phyloP scores from a whole-genome alignment of 140 eudicot species.

The Oenanthe javanica region DNA sequence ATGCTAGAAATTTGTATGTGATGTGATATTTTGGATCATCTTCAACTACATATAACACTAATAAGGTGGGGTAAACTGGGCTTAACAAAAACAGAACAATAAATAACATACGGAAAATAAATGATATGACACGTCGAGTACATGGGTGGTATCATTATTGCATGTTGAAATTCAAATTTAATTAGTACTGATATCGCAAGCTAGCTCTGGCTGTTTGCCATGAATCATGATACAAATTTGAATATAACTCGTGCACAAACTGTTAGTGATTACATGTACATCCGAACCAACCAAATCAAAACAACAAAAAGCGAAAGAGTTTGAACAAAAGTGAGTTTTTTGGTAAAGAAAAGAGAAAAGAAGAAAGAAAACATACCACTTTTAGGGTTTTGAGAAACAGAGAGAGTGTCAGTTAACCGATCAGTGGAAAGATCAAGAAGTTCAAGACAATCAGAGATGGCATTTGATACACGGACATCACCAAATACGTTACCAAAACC shows the following conservation, averaged over 20 bases:
- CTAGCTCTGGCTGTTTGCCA: not conserved
- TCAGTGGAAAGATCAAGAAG: conserved; percentile 70
- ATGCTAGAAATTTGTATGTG: not conserved
- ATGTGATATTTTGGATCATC: not conserved
- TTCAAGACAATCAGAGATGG: conserved; percentile 76
- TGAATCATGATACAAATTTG: not conserved
- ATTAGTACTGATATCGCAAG: not conserved
- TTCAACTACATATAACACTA: not conserved
- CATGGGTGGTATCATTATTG: not conserved
- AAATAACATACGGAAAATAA: not conserved
- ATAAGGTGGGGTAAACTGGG: not conserved
- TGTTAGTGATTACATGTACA: not conserved
- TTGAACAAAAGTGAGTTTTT: not conserved
- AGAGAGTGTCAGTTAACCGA: conserved; percentile 50
- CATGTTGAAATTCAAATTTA: not conserved
- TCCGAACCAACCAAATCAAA: not conserved
- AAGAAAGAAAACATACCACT: conserved; percentile 19
- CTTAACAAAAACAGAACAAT: not conserved
- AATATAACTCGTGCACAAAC: not conserved
- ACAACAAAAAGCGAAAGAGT: not conserved
- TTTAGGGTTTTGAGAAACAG: conserved; percentile 38
- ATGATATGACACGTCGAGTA: not conserved
- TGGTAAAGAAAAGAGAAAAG: too few relatives aligned
- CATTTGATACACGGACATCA: conserved; percentile 54
- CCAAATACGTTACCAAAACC: conserved; percentile 31